A percentile compares a stretch with the other conserved stretches of the same genome.
Conservation (phyloP, 805 yeast genomes). For the Candida tibetensis region DNA sequence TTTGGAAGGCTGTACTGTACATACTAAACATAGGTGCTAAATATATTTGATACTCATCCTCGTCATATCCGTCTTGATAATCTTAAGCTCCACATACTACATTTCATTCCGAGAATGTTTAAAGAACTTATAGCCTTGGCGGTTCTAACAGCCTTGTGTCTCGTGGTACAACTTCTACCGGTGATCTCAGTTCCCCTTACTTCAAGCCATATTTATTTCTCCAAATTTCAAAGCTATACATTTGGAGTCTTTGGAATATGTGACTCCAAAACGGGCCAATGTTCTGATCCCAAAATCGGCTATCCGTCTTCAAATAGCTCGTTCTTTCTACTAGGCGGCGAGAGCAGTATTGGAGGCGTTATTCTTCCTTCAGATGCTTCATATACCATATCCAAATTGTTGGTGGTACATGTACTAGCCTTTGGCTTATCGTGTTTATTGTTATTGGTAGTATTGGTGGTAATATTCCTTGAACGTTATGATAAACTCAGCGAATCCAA, state of each 20-base stretch:
- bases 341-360: slow-evolving; percentile 18
- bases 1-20: no score
- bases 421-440: slow-evolving; percentile 29
- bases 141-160: slow-evolving; percentile 27
- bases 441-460: slow-evolving; percentile 15
- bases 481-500: slow-evolving; percentile 6
- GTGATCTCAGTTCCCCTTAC: slow-evolving; percentile 42
- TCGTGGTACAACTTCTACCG: slow-evolving; percentile 37
- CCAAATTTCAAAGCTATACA: slow-evolving; percentile 29
- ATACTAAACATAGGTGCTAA: no score
- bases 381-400: slow-evolving; percentile 37
- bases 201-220: slow-evolving; percentile 25
- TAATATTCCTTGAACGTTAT: slow-evolving; percentile 5
- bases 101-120: no score
- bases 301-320: slow-evolving; percentile 26
- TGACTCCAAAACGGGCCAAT: slow-evolving; percentile 21
- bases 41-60: no score
- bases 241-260: slow-evolving; percentile 48
- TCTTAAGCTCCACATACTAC: no score
- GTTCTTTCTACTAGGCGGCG: slow-evolving; percentile 9
- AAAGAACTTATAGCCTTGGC: slow-evolving; percentile 30
- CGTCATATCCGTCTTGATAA: no score
- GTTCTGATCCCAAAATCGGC: slow-evolving; percentile 37
- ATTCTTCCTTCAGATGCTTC: slow-evolving; percentile 41
- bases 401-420: slow-evolving; percentile 41